Evolutionary conservation across 495 filamentous ascomycete genomes (phyloP), one percentile per base, ranked within the genome.

Genomic region (Aspergillus ostianus): DNA sequence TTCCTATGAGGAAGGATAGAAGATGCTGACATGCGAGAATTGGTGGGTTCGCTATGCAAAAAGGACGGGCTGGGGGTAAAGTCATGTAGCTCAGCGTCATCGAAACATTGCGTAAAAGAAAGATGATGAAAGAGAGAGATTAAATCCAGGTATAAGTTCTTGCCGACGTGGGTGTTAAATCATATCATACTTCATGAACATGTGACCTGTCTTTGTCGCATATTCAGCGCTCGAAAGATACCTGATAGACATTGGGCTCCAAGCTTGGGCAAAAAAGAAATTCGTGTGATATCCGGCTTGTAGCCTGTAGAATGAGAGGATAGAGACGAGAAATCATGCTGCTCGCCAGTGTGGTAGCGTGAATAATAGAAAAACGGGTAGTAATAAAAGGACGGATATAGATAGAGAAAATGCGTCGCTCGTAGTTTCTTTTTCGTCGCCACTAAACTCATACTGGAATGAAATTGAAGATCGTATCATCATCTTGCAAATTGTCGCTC

Each of bases 401-500:
- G 30, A 29, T 29, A 23, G 30, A n/a, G 32, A 26, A 30, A 58
- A 51, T 55, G 60, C 47, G 47, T 55, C 21, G 51, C 23, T 63
- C 59, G 46, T 63, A 41, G 57, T 26, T 52, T 56, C 59, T 46
- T 54, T 59, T 59, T 51, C 32, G 53, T 57, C 47, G 47, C 51
- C 54, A 64, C 36, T 62, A 53, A 32, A 61, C 56, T 61, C 58
- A 29, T 48, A 41, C 49, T 50, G 46, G 30, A 55, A 45, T 48
- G 41, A 15, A 49, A 36, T 30, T 45, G 13, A 20, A 50, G 45
- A 41, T 54, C 57, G 57, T 58, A 64, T 56, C 59, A 64, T 53
- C 65, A 64, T 64, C 53, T 65, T 44, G 47, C 61, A 49, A 65
- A 41, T 41, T 17, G 36, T 41, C 36, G 8, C 13, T 41, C 4